Evolutionary conservation across 805 yeast species (phyloP).

Genomic region (Wickerhamomyces canadensis): DNA sequence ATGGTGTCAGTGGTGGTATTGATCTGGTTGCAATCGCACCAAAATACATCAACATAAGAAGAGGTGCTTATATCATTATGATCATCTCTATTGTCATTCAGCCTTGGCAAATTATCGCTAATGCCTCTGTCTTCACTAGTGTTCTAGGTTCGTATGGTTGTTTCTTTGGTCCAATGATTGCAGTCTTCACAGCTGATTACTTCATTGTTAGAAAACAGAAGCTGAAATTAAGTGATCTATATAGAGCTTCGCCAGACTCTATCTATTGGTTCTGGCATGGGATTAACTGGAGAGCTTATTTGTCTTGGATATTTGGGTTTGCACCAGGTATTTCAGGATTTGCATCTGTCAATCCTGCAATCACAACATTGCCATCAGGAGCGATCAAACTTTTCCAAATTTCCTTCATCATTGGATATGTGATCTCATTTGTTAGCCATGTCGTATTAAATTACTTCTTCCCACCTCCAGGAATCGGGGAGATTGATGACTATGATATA

Average conservation of each 20-base stretch:
- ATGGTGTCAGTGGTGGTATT: slow-evolving; percentile 44
- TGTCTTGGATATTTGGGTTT: slow-evolving; percentile 34
- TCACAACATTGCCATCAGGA: slow-evolving; percentile 21
- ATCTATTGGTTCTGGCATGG: slow-evolving; percentile 41
- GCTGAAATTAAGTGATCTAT: slow-evolving; percentile 37
- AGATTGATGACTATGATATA: slow-evolving; percentile 28
- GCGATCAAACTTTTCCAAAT: slow-evolving; percentile 24
- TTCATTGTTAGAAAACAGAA: slow-evolving; percentile 32
- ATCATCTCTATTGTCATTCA: slow-evolving; percentile 62
- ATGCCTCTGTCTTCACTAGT: slow-evolving; percentile 20
- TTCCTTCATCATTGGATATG: slow-evolving; percentile 24
- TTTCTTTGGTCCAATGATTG: slow-evolving; percentile 40
- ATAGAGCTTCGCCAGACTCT: slow-evolving; percentile 26
- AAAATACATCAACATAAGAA: slow-evolving; percentile 51
- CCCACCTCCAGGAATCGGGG: slow-evolving; percentile 27
- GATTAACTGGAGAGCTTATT: slow-evolving; percentile 35
- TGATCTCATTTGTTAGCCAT: slow-evolving; percentile 20
- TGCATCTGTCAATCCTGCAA: slow-evolving; percentile 23
- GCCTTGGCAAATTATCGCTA: slow-evolving; percentile 53
- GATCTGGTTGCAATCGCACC: slow-evolving; percentile 45
- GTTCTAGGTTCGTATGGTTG: slow-evolving; percentile 26
- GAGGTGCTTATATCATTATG: slow-evolving; percentile 67
- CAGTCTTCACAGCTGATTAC: slow-evolving; percentile 31
- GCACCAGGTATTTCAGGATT: slow-evolving; percentile 40
- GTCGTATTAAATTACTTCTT: slow-evolving; percentile 18